A percentile compares a stretch with the other conserved stretches of the same genome.
phyloP scores from a whole-genome alignment of 164 flowering plant species.

The Litsea cubeba region DNA sequence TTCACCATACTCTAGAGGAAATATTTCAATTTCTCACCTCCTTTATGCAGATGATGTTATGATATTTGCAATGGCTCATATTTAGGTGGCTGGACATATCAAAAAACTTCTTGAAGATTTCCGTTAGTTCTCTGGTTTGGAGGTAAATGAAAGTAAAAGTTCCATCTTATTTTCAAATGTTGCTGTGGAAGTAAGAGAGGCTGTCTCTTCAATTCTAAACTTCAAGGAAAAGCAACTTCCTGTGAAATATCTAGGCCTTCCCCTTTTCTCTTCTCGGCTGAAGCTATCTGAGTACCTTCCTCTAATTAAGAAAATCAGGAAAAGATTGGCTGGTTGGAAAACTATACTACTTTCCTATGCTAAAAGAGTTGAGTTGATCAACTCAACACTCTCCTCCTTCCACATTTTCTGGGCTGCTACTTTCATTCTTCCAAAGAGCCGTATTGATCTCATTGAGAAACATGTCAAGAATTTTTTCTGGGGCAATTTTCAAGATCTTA shows the following conservation, averaged over 20 bases:
- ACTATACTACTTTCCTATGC: neutral
- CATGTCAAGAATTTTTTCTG: too few species aligned
- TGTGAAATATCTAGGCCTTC: neutral
- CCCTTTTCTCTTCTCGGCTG: neutral
- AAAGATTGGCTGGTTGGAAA: neutral
- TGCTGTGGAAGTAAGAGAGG: neutral
- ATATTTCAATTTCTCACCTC: too few species aligned
- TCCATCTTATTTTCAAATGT: neutral
- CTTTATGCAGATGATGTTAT: too few species aligned
- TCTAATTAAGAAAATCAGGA: too few species aligned
- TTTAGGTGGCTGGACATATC: too few species aligned
- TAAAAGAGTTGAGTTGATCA: neutral
- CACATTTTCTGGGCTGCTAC: neutral
- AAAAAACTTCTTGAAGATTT: too few species aligned
- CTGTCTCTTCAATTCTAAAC: neutral
- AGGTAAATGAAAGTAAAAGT: too few species aligned
- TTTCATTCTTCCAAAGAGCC: neutral
- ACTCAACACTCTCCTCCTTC: neutral
- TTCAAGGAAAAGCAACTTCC: neutral
- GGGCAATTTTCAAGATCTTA: too few species aligned
- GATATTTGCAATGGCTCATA: too few species aligned
- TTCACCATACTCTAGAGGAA: too few species aligned
- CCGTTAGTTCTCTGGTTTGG: too few species aligned
- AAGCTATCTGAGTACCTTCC: too few species aligned
- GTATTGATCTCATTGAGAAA: neutral